Evolutionary conservation across 1,284 basidiomycete species (phyloP).

Genomic region (Schizopora paradoxa): DNA sequence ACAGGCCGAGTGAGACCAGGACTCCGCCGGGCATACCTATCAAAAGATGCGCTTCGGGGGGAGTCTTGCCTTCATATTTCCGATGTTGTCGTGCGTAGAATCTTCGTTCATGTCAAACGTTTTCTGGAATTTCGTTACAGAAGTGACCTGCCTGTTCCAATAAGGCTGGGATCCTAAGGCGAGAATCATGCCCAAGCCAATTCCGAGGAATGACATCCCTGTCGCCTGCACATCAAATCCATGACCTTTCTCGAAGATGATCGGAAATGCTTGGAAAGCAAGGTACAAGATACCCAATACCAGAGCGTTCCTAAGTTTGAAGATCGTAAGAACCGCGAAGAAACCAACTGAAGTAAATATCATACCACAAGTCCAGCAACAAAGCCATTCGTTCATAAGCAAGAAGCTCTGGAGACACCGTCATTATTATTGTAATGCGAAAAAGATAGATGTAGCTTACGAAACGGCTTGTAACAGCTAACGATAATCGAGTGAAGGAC

Average conservation of each 20-base stretch:
- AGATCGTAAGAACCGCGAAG: not conserved
- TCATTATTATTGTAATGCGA: not conserved
- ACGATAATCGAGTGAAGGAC: slow-evolving; percentile 42
- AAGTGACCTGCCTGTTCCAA: slow-evolving; percentile 50
- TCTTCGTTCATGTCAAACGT: slow-evolving; percentile 18
- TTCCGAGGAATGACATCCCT: slow-evolving; percentile 67
- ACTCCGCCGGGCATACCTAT: slow-evolving; percentile 67
- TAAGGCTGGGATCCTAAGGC: slow-evolving; percentile 52
- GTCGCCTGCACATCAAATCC: slow-evolving; percentile 56
- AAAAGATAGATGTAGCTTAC: slow-evolving; percentile 38
- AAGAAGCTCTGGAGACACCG: slow-evolving; percentile 49
- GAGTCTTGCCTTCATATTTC: slow-evolving; percentile 43
- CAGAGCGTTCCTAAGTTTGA: slow-evolving; percentile 41
- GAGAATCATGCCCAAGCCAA: slow-evolving; percentile 62
- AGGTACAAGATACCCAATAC: slow-evolving; percentile 75
- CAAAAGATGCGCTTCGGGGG: slow-evolving; percentile 65
- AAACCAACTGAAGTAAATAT: not conserved
- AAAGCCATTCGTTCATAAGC: slow-evolving; percentile 72
- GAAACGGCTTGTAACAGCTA: slow-evolving; percentile 67
- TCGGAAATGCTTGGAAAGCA: slow-evolving; percentile 66
- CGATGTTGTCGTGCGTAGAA: slow-evolving; percentile 27
- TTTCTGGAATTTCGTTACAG: not conserved
- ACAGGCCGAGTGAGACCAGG: slow-evolving; percentile 62
- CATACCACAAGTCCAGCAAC: slow-evolving; percentile 52
- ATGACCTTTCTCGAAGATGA: slow-evolving; percentile 60